Base-by-base conservation (phyloP, 805 yeast species). In the Ogataea henricii region DNA sequence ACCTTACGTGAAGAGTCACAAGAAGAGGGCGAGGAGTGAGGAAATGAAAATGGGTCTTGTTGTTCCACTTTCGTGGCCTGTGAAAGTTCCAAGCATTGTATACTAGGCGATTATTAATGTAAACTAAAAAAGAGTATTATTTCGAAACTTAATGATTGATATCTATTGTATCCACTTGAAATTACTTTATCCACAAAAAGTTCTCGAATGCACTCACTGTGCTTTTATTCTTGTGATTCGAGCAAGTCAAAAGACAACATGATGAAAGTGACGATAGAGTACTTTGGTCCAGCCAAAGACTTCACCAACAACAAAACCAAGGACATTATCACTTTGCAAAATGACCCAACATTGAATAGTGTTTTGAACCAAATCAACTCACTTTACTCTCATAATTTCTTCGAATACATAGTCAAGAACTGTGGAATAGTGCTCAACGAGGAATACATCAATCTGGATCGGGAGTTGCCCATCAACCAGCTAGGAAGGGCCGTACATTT, bases 271-370 rank as follows among this genome's bases (percentile, higher is more conserved):
- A 46, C 33, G 20, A 47, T 62, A 9, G 66, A 61, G 42, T 64
- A 62, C 42, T 65, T 63, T 49, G 69, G 69, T 7, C 69, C 69
- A 0, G 61, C 67, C 1, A 65, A 62, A 40, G 38, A 37, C n/a
- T 62, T 48, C 56, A 65, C 68, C 1, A 29, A 40, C 21, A 54
- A 51, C 36, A 49, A 32, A 18, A 40, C 50, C 4, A 13, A 14
- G 12, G 67, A 63, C 22, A 25, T 3, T 3, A 26, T 52, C 2
- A 26, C 8, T 5, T 47, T 47, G n/a, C 21, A 27, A 1, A 26
- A 22, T 7, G 37, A 45, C 3, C 26, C 36, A 4, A 46, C 51
- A 6, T 17, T 58, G 30, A 35, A 42, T 8, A 20, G 27, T 4
- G 42, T 56, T 9, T 17, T 58, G 2, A n/a, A 8, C 1, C 23